Conservation (phyloP, 805 yeast species). For the Cyberlindnera misumaiensis region DNA sequence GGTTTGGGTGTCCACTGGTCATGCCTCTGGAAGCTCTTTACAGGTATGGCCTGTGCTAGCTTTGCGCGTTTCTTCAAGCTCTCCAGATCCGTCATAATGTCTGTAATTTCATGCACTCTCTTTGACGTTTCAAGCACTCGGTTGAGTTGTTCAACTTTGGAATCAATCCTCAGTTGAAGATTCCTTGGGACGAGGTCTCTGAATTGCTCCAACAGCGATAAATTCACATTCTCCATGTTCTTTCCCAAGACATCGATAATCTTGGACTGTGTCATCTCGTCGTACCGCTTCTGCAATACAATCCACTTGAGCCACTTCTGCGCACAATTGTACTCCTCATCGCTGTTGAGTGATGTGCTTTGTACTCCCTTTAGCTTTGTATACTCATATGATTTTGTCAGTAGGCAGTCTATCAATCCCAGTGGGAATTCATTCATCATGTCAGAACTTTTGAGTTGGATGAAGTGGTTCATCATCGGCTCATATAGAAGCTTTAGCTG, state of each 20-base stretch:
- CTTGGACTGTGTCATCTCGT: neutral
- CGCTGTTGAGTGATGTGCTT: slow-evolving; percentile 1
- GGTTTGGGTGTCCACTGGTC: slow-evolving; percentile 47
- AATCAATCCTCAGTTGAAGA: neutral
- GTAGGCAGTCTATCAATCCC: slow-evolving; percentile 13
- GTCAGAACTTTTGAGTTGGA: slow-evolving; percentile 1
- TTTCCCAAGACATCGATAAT: slow-evolving; percentile 15
- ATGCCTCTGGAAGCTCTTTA: slow-evolving; percentile 13
- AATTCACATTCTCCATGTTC: slow-evolving; percentile 5
- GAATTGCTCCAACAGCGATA: slow-evolving; percentile 7
- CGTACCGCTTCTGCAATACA: slow-evolving; percentile 3
- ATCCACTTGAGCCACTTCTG: slow-evolving; percentile 16
- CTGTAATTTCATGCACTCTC: slow-evolving; percentile 12
- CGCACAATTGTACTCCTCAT: slow-evolving; percentile 6
- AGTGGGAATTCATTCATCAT: slow-evolving; percentile 18
- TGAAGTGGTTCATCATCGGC: slow-evolving; percentile 17
- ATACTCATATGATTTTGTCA: slow-evolving; percentile 10
- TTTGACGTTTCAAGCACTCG: neutral
- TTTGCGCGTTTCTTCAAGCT: slow-evolving; percentile 21
- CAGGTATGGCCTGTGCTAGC: neutral
- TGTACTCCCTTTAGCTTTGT: slow-evolving; percentile 7
- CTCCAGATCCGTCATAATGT: slow-evolving; percentile 25
- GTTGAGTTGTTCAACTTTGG: neutral
- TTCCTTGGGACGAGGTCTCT: neutral
- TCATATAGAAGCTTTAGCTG: slow-evolving; percentile 25